Conservation (phyloP, 768 basidiomycete species). For the Pholiota conissans region DNA sequence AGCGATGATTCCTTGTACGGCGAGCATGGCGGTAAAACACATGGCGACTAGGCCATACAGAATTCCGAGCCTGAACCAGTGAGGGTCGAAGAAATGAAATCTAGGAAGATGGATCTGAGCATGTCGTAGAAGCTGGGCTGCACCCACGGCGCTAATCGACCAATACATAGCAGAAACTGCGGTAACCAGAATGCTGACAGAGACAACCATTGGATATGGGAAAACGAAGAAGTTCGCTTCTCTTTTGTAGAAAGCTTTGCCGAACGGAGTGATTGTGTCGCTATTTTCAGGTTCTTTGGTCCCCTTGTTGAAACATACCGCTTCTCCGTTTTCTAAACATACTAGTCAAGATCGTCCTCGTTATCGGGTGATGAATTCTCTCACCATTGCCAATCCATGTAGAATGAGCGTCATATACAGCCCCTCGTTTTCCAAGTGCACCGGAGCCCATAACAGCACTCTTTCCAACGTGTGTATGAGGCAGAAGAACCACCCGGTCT, state of each 20-base stretch:
- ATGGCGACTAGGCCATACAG: constrained; percentile 40
- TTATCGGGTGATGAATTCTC: constrained; percentile 1
- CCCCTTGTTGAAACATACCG: constrained; percentile 33
- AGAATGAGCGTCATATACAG: constrained; percentile 40
- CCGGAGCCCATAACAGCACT: constrained; percentile 48
- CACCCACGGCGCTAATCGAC: constrained; percentile 38
- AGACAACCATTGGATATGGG: constrained; percentile 36
- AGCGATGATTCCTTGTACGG: constrained; percentile 35
- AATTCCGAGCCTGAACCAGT: constrained; percentile 39
- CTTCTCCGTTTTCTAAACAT: constrained; percentile 36
- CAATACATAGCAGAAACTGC: constrained; percentile 39
- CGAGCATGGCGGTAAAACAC: constrained; percentile 38
- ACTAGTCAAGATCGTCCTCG: not conserved
- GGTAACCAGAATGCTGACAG: constrained; percentile 37
- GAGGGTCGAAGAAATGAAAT: constrained; percentile 32
- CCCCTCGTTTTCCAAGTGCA: constrained; percentile 41
- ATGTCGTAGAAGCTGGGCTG: constrained; percentile 37
- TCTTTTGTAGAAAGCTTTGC: constrained; percentile 40
- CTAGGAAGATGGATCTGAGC: constrained; percentile 29
- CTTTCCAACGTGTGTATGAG: constrained; percentile 37
- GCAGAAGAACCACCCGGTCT: constrained; percentile 48
- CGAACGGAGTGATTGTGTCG: constrained; percentile 41
- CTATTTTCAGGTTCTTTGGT: constrained; percentile 21
- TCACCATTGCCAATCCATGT: constrained; percentile 48
- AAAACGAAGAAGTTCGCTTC: constrained; percentile 40